phyloP scores from a whole-genome alignment of 1,284 basidiomycete genomes.

The Fomitopsis palustris region DNA sequence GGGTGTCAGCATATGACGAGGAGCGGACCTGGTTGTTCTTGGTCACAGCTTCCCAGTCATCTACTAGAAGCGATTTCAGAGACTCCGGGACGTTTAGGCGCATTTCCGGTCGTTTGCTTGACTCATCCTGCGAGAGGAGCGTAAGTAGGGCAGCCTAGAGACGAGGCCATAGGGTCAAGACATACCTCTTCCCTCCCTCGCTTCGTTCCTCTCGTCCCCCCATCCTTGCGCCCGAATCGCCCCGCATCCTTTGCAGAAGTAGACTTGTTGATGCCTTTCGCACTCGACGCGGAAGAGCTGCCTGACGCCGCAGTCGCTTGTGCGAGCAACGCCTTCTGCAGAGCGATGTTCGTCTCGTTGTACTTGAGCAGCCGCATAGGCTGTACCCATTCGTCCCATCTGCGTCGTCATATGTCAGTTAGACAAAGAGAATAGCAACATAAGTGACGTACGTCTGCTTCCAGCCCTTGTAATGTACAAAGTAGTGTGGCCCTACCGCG shows the following conservation, averaged over 20 bases:
- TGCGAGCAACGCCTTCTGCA: constrained; percentile 56
- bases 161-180: constrained; percentile 8
- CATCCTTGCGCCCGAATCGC: constrained; percentile 40
- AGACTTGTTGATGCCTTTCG: constrained; percentile 27
- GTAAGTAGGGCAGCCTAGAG: neutral
- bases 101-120: constrained; percentile 80
- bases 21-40: constrained; percentile 81
- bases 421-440: neutral
- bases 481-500: constrained; percentile 78
- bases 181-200: constrained; percentile 58
- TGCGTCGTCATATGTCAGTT: constrained; percentile 28
- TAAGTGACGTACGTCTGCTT: constrained; percentile 83
- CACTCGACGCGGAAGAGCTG: constrained; percentile 19
- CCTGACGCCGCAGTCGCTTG: constrained; percentile 27
- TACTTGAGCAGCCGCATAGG: constrained; percentile 80
- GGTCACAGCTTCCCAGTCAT: constrained; percentile 98
- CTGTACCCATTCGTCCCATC: constrained; percentile 99
- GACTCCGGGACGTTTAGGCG: constrained; percentile 87
- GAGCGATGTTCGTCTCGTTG: constrained; percentile 81
- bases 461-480: constrained; percentile 99
- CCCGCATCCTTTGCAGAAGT: constrained; percentile 34
- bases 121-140: constrained; percentile 48
- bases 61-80: constrained; percentile 88
- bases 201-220: constrained; percentile 57
- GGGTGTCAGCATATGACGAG: neutral